A percentile compares a stretch with the other conserved stretches of the same genome.
Evolutionary conservation across 1,284 basidiomycete species (phyloP).

Genomic region (Ceratobasidium sp.): DNA sequence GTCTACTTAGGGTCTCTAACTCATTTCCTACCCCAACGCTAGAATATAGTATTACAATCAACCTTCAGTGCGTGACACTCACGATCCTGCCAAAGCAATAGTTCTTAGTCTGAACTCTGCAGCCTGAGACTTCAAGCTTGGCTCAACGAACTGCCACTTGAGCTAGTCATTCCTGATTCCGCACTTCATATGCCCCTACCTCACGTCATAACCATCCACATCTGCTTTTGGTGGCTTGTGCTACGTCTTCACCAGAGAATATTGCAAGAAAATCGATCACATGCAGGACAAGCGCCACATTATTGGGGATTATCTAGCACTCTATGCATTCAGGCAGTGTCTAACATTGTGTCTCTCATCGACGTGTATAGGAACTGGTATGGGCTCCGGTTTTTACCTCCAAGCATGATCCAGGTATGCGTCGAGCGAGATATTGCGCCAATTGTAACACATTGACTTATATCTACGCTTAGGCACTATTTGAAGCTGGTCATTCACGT

Average conservation of each 20-base stretch:
- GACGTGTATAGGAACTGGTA: background rate
- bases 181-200: slow-evolving; percentile 40
- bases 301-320: background rate
- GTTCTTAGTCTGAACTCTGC: too few species aligned
- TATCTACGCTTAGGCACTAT: background rate
- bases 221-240: slow-evolving; percentile 7
- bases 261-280: background rate
- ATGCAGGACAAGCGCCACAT: too few species aligned
- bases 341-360: background rate
- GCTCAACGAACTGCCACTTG: background rate
- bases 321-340: background rate
- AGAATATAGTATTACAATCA: background rate
- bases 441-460: background rate
- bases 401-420: background rate
- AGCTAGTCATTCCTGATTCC: slow-evolving; percentile 46
- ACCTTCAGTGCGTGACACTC: background rate
- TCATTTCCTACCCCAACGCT: too few species aligned
- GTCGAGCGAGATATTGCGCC: background rate
- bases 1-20: background rate
- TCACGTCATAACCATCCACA: background rate
- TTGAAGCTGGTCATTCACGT: background rate
- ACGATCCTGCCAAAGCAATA: background rate
- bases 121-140: background rate
- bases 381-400: background rate
- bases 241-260: background rate